phyloP scores from a whole-genome alignment of 2,329 filamentous ascomycete genomes.

The Alternaria sp. region DNA sequence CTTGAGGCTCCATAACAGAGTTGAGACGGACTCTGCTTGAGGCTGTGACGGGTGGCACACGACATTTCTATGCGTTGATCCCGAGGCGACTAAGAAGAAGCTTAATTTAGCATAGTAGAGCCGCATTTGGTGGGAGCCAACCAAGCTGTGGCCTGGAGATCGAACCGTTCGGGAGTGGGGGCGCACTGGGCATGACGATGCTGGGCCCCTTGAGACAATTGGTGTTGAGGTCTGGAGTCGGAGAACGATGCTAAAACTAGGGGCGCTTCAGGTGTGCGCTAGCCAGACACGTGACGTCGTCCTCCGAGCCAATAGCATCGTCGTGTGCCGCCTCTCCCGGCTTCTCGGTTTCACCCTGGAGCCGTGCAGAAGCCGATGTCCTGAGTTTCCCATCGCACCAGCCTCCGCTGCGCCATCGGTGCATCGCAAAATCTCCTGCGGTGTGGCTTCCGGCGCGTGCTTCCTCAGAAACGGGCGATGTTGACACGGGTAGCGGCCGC shows the following conservation, averaged over 20 bases:
- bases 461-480: constrained; percentile 9
- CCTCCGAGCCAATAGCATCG: constrained; percentile 20
- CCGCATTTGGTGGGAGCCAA: constrained; percentile 31
- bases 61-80: constrained; percentile 35
- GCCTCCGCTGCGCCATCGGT: constrained; percentile 10
- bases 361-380: constrained; percentile 8
- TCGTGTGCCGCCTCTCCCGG: constrained; percentile 14
- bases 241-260: constrained; percentile 34
- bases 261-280: constrained; percentile 29
- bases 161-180: constrained; percentile 15
- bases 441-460: not conserved
- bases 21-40: constrained; percentile 44
- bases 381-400: constrained; percentile 12
- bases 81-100: constrained; percentile 23
- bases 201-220: constrained; percentile 47
- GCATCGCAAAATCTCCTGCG: not conserved
- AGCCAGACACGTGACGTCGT: constrained; percentile 11
- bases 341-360: constrained; percentile 24
- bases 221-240: constrained; percentile 40
- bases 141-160: constrained; percentile 27
- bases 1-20: constrained; percentile 30
- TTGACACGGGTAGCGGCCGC: constrained; percentile 14
- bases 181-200: constrained; percentile 33
- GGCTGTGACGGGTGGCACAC: constrained; percentile 40
- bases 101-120: constrained; percentile 25